These are phyloP conservation scores for Craterostigma plantagineum DNA, from an alignment of 257 asterid species.

Conservation along the genomic window DNA sequence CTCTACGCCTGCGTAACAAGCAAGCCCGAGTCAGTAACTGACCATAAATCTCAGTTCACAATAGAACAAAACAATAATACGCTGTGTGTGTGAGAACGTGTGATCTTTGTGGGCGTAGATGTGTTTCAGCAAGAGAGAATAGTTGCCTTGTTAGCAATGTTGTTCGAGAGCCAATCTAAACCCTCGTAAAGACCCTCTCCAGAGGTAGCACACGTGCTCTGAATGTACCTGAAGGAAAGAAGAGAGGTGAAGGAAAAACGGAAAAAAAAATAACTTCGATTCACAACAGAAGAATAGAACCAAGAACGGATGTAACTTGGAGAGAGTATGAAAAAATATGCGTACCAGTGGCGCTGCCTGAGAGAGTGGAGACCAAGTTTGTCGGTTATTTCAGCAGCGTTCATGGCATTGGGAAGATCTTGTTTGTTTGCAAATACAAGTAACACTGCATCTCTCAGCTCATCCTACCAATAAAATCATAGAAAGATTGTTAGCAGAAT, in stretches of 20 bases:
- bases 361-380: slow-evolving; percentile 68
- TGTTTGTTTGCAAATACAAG: slow-evolving; percentile 48
- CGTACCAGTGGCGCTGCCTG: slow-evolving; percentile 91
- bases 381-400: slow-evolving; percentile 41
- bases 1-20: too few relatives aligned
- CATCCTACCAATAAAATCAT: slow-evolving; percentile 18
- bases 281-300: too few relatives aligned
- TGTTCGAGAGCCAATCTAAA: slow-evolving; percentile 51
- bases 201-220: slow-evolving; percentile 43
- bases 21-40: too few relatives aligned
- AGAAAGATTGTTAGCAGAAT: too few relatives aligned
- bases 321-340: not conserved
- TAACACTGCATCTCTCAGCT: slow-evolving; percentile 48
- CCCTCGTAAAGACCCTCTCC: slow-evolving; percentile 53
- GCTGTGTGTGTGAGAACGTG: too few relatives aligned
- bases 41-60: too few relatives aligned
- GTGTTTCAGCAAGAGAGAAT: not conserved
- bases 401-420: slow-evolving; percentile 47
- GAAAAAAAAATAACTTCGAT: too few relatives aligned
- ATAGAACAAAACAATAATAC: too few relatives aligned
- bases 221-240: too few relatives aligned
- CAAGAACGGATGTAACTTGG: too few relatives aligned
- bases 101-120: too few relatives aligned
- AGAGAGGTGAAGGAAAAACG: too few relatives aligned
- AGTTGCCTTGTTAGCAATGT: slow-evolving; percentile 47